Percentiles rank a stretch among this genome's conserved stretches.
phyloP scores from a whole-genome alignment of 192 early-diverging fungal genomes.

The Rhizoclosmatium globosum region DNA sequence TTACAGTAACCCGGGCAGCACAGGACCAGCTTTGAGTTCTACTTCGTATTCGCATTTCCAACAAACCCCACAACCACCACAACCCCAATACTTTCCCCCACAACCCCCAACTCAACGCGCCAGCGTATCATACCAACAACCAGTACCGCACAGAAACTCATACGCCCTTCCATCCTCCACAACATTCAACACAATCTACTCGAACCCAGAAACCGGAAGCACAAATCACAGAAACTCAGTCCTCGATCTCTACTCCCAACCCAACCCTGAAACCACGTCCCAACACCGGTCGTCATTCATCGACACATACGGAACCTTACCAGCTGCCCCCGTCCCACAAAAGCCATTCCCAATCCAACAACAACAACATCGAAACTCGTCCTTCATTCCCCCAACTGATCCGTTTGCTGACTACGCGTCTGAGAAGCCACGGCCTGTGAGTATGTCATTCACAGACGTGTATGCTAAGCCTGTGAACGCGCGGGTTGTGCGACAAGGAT shows the following conservation, averaged over 20 bases:
- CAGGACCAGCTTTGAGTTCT: background rate
- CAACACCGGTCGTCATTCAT: background rate
- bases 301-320: background rate
- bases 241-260: background rate
- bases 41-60: background rate
- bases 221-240: too few relatives aligned
- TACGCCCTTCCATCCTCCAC: too few relatives aligned
- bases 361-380: background rate
- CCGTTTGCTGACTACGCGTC: background rate
- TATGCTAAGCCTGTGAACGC: background rate
- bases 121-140: background rate
- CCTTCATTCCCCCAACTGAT: background rate
- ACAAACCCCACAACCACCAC: background rate
- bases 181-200: too few relatives aligned
- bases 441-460: background rate
- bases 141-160: too few relatives aligned
- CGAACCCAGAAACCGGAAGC: too few relatives aligned
- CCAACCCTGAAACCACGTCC: background rate
- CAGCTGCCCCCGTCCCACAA: background rate
- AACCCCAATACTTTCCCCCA: too few relatives aligned
- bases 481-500: background rate
- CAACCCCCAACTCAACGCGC: background rate
- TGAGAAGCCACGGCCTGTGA: too few relatives aligned
- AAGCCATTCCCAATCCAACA: background rate
- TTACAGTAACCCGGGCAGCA: background rate